These are phyloP conservation scores for Metschnikowia orientalis DNA, from an alignment of 805 yeast species.

Conservation along the genomic window DNA sequence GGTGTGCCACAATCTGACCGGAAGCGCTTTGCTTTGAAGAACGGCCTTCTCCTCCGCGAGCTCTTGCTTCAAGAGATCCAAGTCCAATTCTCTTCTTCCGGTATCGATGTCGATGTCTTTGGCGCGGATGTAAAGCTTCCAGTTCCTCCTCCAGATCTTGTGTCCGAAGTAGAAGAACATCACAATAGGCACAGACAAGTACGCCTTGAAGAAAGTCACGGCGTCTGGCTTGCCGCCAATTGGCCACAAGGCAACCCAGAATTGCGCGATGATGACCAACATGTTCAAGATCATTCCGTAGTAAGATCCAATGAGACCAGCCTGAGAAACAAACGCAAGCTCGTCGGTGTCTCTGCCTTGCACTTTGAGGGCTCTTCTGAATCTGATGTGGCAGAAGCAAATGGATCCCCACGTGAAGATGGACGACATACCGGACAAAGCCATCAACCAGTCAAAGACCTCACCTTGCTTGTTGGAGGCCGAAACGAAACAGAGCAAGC, in stretches of 20 bases:
- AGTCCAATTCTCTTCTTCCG: constrained; percentile 37
- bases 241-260: constrained; percentile 65
- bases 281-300: constrained; percentile 47
- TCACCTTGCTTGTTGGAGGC: constrained; percentile 22
- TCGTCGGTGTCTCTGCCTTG: constrained; percentile 33
- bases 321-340: constrained; percentile 49
- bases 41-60: constrained; percentile 52
- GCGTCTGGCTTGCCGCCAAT: constrained; percentile 32
- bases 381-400: constrained; percentile 24
- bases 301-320: constrained; percentile 51
- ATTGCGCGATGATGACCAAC: constrained; percentile 53
- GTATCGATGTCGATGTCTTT: constrained; percentile 35
- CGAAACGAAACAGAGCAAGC: constrained; percentile 61
- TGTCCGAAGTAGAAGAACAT: constrained; percentile 53
- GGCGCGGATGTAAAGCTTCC: constrained; percentile 28
- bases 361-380: constrained; percentile 22
- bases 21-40: constrained; percentile 43
- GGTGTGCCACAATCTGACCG: constrained; percentile 49
- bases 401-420: constrained; percentile 28
- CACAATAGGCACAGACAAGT: constrained; percentile 61
- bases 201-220: constrained; percentile 54
- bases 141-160: constrained; percentile 46
- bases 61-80: constrained; percentile 39
- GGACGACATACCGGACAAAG: constrained; percentile 25
- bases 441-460: constrained; percentile 25